Conservation (phyloP, 1,284 basidiomycete genomes). For the Pseudozyma sp. region DNA sequence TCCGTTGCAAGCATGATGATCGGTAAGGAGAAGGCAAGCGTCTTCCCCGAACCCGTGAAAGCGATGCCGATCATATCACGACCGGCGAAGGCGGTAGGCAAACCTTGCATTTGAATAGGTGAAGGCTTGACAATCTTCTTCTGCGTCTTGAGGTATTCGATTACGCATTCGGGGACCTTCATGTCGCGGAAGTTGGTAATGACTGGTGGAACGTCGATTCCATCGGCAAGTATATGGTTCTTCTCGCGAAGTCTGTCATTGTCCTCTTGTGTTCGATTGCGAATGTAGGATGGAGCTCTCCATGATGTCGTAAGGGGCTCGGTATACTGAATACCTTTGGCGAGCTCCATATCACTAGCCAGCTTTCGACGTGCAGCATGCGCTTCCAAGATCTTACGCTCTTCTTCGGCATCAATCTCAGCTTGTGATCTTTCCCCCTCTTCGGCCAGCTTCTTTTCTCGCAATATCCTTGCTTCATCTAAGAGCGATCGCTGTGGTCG, state of each 20-base stretch:
- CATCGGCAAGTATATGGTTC: conserved; percentile 91
- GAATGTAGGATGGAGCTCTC: conserved; percentile 86
- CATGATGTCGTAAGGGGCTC: conserved; percentile 90
- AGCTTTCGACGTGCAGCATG: conserved; percentile 91
- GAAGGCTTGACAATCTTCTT: conserved; percentile 85
- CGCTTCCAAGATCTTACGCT: conserved; percentile 89
- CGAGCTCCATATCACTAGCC: conserved; percentile 89
- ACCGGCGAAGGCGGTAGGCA: conserved; percentile 80
- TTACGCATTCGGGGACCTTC: conserved; percentile 89
- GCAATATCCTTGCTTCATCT: conserved; percentile 72
- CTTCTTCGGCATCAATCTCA: conserved; percentile 86
- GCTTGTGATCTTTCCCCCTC: conserved; percentile 77
- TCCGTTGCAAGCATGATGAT: conserved; percentile 78
- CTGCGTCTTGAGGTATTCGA: conserved; percentile 84
- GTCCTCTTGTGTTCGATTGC: conserved; percentile 78
- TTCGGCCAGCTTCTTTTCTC: conserved; percentile 79
- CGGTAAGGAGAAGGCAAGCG: conserved; percentile 70
- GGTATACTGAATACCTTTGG: conserved; percentile 89
- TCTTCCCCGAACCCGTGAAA: conserved; percentile 71
- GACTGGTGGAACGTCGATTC: conserved; percentile 90
- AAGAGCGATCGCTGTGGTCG: conserved; percentile 72
- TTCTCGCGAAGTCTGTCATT: conserved; percentile 84
- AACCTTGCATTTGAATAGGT: conserved; percentile 96
- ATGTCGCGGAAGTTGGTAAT: conserved; percentile 95
- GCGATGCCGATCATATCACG: conserved; percentile 72